Conservation (phyloP, 2,329 filamentous ascomycete genomes). For the Exophiala lecanii-corni region DNA sequence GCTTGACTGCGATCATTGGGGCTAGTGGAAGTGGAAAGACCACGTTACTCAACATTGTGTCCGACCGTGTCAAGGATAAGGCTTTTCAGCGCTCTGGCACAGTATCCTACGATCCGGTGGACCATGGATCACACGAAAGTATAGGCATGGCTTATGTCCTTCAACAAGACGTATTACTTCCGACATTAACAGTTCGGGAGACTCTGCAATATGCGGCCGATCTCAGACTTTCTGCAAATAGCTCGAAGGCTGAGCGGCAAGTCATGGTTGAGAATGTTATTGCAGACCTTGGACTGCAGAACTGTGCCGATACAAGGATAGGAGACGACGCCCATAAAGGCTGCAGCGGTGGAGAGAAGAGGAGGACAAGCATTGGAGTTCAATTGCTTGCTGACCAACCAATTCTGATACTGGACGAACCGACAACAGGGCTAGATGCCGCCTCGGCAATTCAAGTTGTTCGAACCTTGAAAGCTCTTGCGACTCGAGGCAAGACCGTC, state of each 20-base stretch:
- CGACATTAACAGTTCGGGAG: conserved; percentile 70
- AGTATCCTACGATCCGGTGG: conserved; percentile 64
- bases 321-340: conserved; percentile 67
- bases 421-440: conserved; percentile 68
- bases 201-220: conserved; percentile 70
- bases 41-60: conserved; percentile 77
- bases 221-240: conserved; percentile 61
- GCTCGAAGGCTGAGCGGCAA: conserved; percentile 54
- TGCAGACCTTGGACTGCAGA: conserved; percentile 68
- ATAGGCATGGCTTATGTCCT: conserved; percentile 52
- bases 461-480: conserved; percentile 63
- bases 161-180: conserved; percentile 70
- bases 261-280: conserved; percentile 72
- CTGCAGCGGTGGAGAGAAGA: conserved; percentile 74
- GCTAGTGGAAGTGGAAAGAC: conserved; percentile 98
- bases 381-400: conserved; percentile 76
- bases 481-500: conserved; percentile 62
- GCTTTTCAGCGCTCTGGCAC: conserved; percentile 50
- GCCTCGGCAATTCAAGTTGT: conserved; percentile 72
- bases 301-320: conserved; percentile 70
- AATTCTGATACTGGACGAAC: conserved; percentile 72
- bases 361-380: conserved; percentile 70
- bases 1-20: conserved; percentile 76
- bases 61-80: conserved; percentile 54
- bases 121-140: conserved; percentile 45